These are phyloP conservation scores for Alternaria triticina DNA, from an alignment of 2,329 filamentous ascomycete genomes.

Conservation along the genomic window DNA sequence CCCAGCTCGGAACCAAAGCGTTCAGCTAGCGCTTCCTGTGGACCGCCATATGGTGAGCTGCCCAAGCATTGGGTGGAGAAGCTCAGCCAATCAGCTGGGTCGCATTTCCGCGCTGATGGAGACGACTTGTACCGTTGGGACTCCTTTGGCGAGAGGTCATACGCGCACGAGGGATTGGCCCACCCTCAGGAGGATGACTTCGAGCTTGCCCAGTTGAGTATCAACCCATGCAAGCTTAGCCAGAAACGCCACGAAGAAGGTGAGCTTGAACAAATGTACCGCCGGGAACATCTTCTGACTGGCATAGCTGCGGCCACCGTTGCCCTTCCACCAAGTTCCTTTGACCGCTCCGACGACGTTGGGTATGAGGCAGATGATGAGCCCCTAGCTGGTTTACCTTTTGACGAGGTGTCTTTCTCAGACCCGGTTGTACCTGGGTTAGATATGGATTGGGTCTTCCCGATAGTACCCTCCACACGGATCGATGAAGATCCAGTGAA, in stretches of 20 bases:
- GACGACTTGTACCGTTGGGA: not conserved
- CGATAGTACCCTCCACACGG: not conserved
- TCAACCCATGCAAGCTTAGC: not conserved
- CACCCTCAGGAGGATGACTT: not conserved
- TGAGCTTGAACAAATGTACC: not conserved
- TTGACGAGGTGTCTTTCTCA: not conserved
- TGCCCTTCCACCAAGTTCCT: not conserved
- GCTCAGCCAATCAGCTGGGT: not conserved
- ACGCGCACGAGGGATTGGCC: not conserved
- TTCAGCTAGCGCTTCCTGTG: not conserved
- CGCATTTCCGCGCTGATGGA: not conserved
- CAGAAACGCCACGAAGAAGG: not conserved
- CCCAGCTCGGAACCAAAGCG: not conserved
- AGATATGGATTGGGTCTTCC: not conserved
- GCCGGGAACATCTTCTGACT: not conserved
- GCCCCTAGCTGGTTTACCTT: not conserved
- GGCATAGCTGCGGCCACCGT: not conserved
- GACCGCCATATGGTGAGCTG: not conserved
- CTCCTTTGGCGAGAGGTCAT: not conserved
- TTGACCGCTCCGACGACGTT: not conserved
- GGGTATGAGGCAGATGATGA: not conserved
- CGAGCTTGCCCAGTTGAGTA: not conserved
- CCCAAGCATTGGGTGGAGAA: not conserved
- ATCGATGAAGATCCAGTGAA: not conserved
- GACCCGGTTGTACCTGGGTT: not conserved